A percentile compares a stretch with the other conserved stretches of the same genome.
phyloP scores from a whole-genome alignment of 148 eudicot species.

The Silene uniflora region DNA sequence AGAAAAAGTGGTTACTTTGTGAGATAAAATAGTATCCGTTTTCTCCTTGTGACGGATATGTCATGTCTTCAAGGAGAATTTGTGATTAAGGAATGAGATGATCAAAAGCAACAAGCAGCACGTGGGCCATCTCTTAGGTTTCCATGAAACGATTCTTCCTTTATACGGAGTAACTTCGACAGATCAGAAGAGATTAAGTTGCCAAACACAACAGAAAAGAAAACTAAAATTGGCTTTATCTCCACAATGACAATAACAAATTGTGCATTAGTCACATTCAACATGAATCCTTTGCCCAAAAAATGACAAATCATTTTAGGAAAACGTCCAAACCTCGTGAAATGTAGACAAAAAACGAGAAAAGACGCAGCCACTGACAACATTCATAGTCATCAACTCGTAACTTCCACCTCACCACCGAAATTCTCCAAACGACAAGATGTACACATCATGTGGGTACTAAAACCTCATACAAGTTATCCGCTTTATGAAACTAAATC shows the following conservation, averaged over 20 bases:
- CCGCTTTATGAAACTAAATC: background rate
- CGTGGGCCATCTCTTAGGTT: too few species aligned
- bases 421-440: background rate
- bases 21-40: too few species aligned
- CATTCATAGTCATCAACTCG: constrained; percentile 19
- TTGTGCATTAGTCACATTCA: background rate
- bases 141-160: too few species aligned
- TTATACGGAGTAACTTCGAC: too few species aligned
- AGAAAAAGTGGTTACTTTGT: too few species aligned
- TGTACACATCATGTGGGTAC: constrained; percentile 26
- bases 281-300: background rate
- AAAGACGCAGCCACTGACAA: constrained; percentile 20
- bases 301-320: background rate
- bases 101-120: too few species aligned
- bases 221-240: background rate
- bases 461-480: background rate
- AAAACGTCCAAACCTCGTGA: constrained; percentile 3
- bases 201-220: background rate
- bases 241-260: background rate
- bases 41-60: too few species aligned
- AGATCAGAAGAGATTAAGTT: background rate
- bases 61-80: too few species aligned
- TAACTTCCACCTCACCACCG: constrained; percentile 12
- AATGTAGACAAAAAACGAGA: constrained; percentile 6
- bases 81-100: too few species aligned